A percentile compares a stretch with the other conserved stretches of the same genome.
Evolutionary conservation across 2,329 filamentous ascomycete genomes (phyloP).

Genomic region (Neofusicoccum parvum): DNA sequence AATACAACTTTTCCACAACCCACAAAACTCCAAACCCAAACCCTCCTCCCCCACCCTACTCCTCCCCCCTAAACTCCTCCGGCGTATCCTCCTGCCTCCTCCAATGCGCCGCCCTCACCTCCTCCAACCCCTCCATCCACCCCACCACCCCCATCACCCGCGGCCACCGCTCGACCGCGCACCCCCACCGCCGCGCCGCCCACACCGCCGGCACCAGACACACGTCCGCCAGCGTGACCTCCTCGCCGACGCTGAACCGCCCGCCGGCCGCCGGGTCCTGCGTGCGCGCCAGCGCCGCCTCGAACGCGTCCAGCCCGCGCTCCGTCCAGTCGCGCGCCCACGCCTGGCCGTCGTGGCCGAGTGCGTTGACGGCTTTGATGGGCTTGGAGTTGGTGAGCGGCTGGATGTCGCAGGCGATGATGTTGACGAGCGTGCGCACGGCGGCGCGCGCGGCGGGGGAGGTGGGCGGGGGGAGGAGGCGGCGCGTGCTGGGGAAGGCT

Average conservation of each 20-base stretch:
- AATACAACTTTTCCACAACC: neutral
- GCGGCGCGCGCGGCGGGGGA: slow-evolving; percentile 49
- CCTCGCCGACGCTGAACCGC: slow-evolving; percentile 58
- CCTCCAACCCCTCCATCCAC: slow-evolving; percentile 52
- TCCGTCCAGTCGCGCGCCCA: slow-evolving; percentile 58
- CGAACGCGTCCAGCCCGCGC: slow-evolving; percentile 60
- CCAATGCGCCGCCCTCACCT: slow-evolving; percentile 57
- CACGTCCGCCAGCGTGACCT: slow-evolving; percentile 60
- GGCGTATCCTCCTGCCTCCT: slow-evolving; percentile 58
- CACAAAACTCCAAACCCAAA: neutral
- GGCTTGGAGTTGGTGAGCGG: slow-evolving; percentile 62
- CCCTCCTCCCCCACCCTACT: neutral
- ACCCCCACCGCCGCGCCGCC: slow-evolving; percentile 57
- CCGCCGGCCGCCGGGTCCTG: slow-evolving; percentile 40
- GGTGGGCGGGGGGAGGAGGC: slow-evolving; percentile 50
- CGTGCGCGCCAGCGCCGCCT: slow-evolving; percentile 41
- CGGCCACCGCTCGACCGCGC: slow-evolving; percentile 56
- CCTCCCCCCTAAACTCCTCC: slow-evolving; percentile 35
- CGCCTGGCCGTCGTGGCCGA: slow-evolving; percentile 47
- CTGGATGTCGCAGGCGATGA: slow-evolving; percentile 62
- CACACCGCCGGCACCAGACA: slow-evolving; percentile 61
- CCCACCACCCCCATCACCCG: slow-evolving; percentile 50
- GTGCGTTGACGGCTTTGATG: slow-evolving; percentile 50
- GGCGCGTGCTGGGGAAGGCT: slow-evolving; percentile 41
- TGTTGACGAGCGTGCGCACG: slow-evolving; percentile 56